Base-by-base conservation (phyloP, 495 filamentous ascomycete species). In the Tuber indicum region DNA sequence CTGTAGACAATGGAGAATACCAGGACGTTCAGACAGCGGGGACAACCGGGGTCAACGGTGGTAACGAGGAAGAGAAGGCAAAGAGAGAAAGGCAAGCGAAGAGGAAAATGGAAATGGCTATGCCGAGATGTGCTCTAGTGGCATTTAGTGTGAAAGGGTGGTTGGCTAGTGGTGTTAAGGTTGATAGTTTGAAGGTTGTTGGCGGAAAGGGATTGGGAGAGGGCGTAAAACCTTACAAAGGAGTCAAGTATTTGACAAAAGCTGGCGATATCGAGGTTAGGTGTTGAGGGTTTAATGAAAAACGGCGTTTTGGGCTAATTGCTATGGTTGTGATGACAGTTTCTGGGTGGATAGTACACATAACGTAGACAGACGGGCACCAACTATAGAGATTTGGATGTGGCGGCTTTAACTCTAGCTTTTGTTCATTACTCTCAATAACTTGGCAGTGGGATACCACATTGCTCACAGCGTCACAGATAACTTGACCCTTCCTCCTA, bases 241-340 rank as follows among this genome's bases (percentile, higher is more conserved):
- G 96, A 19, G 96, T 98, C 71, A 99, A 98, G 85, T 99, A 99
- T 85, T 84, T 98, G 75, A 97, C 94, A 79, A 97, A 94, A 85
- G 90, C 89, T 78, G 90, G 89, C 69, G 96, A 96, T 5, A 88
- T 99, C 62, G 96, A 98, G 85, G 88, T 91, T 78, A 85, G 92
- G 79, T 92, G 91, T 85, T 92, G 82, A 73, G 47, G 16, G 32
- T n/a, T 36, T 76, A 74, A 32, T n/a, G 42, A 74, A 32, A 58
- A 36, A 36, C 14, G 58, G 58, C 14, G 74, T 12, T 75, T 74
- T 52, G 41, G 47, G 72, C 36, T 62, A 17, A 74, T 72, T 21
- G 32, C 21, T 72, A 72, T 21, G 21, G 14, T 72, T 8, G 4
- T 10, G 23, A 10, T 66, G 58, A 8, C 5, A 26, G 58, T 16